Base-by-base conservation (phyloP, 805 yeast species). In the Hanseniaspora occidentalis region DNA sequence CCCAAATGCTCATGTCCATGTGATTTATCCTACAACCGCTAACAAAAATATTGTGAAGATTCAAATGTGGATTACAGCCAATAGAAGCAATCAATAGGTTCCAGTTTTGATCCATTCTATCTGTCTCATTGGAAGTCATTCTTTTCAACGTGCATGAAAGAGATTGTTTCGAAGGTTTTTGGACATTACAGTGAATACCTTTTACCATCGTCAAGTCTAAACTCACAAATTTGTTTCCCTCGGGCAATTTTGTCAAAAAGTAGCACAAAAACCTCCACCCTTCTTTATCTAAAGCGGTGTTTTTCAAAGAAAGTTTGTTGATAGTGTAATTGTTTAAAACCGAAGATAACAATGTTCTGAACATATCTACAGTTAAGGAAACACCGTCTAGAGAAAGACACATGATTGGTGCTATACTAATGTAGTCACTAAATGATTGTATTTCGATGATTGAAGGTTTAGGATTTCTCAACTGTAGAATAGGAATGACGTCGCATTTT, bases 371-470 rank as follows among this genome's bases (percentile, higher is more conserved):
- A 1, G 92, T 74, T 27, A 89, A 58, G 9, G 70, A 62, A 22
- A 83, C 88, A 40, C 94, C 89, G 61, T 88, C 96, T 25, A 89
- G 62, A 0, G 84, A 74, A 5, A 88, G 57, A 55, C 86, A 78
- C 17, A 77, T 66, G 6, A 88, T 71, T 0, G 96, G 95, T 0
- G 94, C 92, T 40, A 85, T 76, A 38, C 95, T 68, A 21, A 88
- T 62, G 50, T 88, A 89, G 57, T 88, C 97, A 13, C 94, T 75
- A 53, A 88, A 84, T 0, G 96, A 77, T 49, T 83, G 72, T 22
- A 88, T 73, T 58, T 88, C 97, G 37, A 88, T 79, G 69, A 83
- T 64, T 0, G 96, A 83, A 0, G 97, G 97, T 39, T 75, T 68
- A 3, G 95, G 94, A 50, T 88, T 88, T 53, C 85, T 70, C 45